Percentiles rank a stretch among this genome's conserved stretches.
Evolutionary conservation across 768 basidiomycete species (phyloP).

Genomic region (Cyclocybe cylindracea): DNA sequence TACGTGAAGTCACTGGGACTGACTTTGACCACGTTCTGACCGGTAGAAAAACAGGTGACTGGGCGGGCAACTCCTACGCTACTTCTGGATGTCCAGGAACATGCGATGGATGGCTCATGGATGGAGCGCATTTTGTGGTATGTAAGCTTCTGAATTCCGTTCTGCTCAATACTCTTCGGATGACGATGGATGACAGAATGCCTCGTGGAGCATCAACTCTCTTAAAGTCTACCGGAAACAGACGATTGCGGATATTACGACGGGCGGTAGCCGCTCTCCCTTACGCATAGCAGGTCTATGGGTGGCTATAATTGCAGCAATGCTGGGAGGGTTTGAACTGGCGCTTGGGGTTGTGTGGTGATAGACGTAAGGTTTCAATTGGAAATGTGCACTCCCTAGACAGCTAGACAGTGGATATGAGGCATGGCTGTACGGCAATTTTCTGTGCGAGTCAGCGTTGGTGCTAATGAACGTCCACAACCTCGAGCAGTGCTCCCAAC

Average conservation of each 20-base stretch:
- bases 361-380: background rate
- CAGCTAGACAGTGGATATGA: no score
- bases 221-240: constrained; percentile 76
- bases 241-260: constrained; percentile 11
- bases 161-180: background rate
- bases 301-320: no score
- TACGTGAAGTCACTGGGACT: constrained; percentile 24
- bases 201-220: constrained; percentile 80
- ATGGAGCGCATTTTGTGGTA: constrained; percentile 74
- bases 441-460: no score
- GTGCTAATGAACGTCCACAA: no score
- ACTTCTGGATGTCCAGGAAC: constrained; percentile 74
- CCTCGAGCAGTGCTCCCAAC: background rate
- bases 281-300: no score
- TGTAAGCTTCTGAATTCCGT: constrained; percentile 22
- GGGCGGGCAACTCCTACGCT: constrained; percentile 82
- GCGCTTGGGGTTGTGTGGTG: background rate
- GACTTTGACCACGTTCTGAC: background rate
- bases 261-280: background rate
- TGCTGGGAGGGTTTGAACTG: background rate
- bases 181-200: constrained; percentile 50
- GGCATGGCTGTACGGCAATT: no score
- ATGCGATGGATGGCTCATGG: constrained; percentile 57
- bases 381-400: no score
- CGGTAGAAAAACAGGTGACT: constrained; percentile 52